Evolutionary conservation across 495 filamentous ascomycete species (phyloP).

Genomic region (Aspergillus nidulans): DNA sequence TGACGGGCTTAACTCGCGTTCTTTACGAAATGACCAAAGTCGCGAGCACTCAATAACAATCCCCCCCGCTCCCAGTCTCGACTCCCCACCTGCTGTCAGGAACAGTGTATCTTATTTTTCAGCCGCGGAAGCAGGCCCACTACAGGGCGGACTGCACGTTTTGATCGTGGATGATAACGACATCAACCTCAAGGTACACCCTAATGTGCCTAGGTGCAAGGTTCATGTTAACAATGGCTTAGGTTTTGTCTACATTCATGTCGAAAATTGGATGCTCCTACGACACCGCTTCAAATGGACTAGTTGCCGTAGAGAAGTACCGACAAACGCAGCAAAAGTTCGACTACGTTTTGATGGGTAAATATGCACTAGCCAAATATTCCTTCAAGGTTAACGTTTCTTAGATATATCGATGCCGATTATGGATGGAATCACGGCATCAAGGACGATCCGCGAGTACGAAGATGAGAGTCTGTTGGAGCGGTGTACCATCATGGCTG

Average conservation of each 20-base stretch:
- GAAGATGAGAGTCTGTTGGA: constrained; percentile 30
- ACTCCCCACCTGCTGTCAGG: constrained; percentile 15
- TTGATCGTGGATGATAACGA: constrained; percentile 49
- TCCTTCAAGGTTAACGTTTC: neutral
- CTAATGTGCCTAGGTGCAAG: neutral
- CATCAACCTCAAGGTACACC: constrained; percentile 42
- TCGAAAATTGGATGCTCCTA: constrained; percentile 47
- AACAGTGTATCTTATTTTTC: constrained; percentile 9
- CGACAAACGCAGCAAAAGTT: constrained; percentile 28
- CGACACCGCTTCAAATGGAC: constrained; percentile 53
- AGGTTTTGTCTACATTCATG: constrained; percentile 50
- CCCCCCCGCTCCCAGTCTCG: constrained; percentile 13
- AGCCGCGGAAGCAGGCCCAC: neutral
- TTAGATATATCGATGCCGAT: constrained; percentile 62
- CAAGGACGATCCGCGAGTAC: constrained; percentile 49
- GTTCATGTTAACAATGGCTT: neutral
- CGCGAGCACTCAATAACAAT: constrained; percentile 8
- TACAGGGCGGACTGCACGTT: constrained; percentile 21
- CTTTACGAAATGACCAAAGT: constrained; percentile 7
- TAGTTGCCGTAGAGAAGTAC: constrained; percentile 53
- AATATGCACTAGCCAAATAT: neutral
- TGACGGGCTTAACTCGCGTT: constrained; percentile 1
- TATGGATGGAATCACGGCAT: constrained; percentile 59
- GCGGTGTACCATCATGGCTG: constrained; percentile 40
- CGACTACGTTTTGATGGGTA: constrained; percentile 57